Conservation (phyloP, 257 asterid genomes). For the Plantago major region DNA sequence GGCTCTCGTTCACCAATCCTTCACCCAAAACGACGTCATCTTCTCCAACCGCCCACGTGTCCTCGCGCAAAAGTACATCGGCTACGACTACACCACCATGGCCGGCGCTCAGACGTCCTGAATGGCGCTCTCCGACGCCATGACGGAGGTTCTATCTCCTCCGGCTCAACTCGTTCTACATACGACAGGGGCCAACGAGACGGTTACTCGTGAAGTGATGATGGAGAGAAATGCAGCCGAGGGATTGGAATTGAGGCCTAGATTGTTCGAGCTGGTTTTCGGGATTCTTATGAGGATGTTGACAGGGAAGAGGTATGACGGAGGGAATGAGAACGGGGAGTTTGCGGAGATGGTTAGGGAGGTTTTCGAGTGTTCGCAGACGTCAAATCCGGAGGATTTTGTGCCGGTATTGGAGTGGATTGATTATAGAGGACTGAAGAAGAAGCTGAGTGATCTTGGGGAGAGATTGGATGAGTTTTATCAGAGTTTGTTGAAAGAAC, state of each 20-base stretch:
- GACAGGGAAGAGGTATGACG: conserved; percentile 23
- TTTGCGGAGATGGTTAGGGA: conserved; percentile 24
- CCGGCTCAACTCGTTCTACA: conserved; percentile 32
- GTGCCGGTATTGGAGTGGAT: conserved; percentile 38
- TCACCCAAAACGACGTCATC: conserved; percentile 36
- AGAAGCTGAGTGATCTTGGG: conserved; percentile 21
- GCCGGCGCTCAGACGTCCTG: conserved; percentile 37
- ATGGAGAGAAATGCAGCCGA: neutral
- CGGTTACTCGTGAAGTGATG: conserved; percentile 11
- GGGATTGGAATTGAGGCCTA: conserved; percentile 23
- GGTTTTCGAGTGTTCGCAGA: conserved; percentile 28
- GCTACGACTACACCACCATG: conserved; percentile 39
- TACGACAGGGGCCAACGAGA: conserved; percentile 26
- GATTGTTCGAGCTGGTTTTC: conserved; percentile 26
- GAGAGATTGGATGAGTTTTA: conserved; percentile 25
- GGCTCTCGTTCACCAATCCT: conserved; percentile 30
- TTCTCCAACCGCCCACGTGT: conserved; percentile 37
- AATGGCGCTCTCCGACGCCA: conserved; percentile 38
- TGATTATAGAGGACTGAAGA: conserved; percentile 34
- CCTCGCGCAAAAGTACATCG: conserved; percentile 35
- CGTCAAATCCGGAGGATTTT: conserved; percentile 37
- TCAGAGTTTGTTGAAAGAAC: conserved; percentile 34
- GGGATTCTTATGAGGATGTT: conserved; percentile 31
- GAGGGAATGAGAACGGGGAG: conserved; percentile 5
- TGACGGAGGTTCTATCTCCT: conserved; percentile 30